These are phyloP conservation scores for Kingdonia uniflora DNA, from an alignment of 164 flowering plant species.

Conservation along the genomic window DNA sequence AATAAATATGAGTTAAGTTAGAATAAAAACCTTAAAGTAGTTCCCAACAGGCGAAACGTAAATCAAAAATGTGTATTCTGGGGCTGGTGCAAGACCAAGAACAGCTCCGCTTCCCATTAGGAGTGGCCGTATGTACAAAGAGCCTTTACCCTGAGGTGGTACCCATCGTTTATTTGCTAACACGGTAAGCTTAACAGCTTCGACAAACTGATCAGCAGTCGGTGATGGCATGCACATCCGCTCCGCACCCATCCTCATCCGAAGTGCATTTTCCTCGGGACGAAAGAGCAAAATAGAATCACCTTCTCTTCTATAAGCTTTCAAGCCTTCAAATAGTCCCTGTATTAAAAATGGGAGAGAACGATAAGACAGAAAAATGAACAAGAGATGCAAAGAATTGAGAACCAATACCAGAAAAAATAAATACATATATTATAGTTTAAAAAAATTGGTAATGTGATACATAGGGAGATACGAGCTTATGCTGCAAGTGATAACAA, in stretches of 20 bases:
- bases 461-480: too few relatives aligned
- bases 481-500: too few relatives aligned
- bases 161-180: constrained; percentile 92
- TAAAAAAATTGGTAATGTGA: too few relatives aligned
- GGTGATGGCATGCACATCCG: constrained; percentile 97
- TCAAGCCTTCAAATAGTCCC: constrained; percentile 98
- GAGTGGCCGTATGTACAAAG: constrained; percentile 84
- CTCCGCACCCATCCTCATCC: constrained; percentile 83
- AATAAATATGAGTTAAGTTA: too few relatives aligned
- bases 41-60: constrained; percentile 94
- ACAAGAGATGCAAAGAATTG: too few relatives aligned
- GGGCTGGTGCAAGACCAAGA: constrained; percentile 90
- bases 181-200: constrained; percentile 77
- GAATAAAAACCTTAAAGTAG: constrained; percentile 71
- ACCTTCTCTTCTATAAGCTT: constrained; percentile 80
- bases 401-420: too few relatives aligned
- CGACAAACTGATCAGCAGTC: constrained; percentile 78
- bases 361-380: not conserved
- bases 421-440: too few relatives aligned
- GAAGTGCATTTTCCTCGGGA: constrained; percentile 84
- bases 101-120: constrained; percentile 98
- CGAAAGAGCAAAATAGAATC: constrained; percentile 85
- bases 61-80: constrained; percentile 85
- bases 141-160: constrained; percentile 91
- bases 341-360: constrained; percentile 10